Evolutionary conservation across 2,329 filamentous ascomycete genomes (phyloP).

Genomic region (Drechslerella dactyloides): DNA sequence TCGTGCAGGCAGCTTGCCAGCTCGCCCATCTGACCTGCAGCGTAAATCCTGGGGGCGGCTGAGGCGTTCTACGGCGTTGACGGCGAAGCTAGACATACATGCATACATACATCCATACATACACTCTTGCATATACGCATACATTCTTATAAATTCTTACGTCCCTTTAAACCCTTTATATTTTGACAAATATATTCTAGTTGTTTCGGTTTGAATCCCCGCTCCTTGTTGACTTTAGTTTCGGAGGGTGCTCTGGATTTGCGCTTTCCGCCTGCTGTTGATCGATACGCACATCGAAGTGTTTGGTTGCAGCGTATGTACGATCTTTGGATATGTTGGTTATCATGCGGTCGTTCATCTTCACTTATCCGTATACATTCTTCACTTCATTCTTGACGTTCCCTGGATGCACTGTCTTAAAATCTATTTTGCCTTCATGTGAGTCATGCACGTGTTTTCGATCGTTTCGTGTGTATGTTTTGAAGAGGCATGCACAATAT

Average conservation of each 20-base stretch:
- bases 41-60: conserved; percentile 3
- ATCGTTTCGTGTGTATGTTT: no score
- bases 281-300: conserved; percentile 1
- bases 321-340: neutral
- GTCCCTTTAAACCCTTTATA: neutral
- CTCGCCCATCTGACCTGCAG: neutral
- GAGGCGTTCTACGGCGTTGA: conserved; percentile 6
- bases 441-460: no score
- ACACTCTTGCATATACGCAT: neutral
- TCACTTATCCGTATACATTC: neutral
- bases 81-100: conserved; percentile 5
- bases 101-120: neutral
- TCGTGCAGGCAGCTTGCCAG: neutral
- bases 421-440: no score
- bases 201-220: neutral
- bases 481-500: no score
- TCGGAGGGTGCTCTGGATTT: conserved; percentile 8
- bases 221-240: neutral
- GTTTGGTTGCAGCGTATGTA: neutral
- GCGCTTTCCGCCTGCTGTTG: neutral
- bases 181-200: neutral
- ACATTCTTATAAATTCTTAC: neutral
- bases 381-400: neutral
- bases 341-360: neutral
- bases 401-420: neutral